phyloP scores from a whole-genome alignment of 2,329 filamentous ascomycete genomes.

The Trichoderma sp. region DNA sequence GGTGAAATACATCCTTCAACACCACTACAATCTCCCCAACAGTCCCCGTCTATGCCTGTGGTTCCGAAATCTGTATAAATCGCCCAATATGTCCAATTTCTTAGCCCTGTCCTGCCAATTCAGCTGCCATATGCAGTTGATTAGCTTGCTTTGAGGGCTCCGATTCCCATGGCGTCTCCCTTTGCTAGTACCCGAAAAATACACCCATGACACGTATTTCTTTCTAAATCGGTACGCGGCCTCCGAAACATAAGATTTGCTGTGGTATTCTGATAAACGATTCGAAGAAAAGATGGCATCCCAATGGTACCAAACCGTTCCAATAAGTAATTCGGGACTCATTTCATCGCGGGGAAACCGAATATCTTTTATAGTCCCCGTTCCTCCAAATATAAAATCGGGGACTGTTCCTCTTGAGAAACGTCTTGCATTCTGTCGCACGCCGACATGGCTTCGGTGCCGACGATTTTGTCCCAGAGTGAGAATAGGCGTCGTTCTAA shows the following conservation, averaged over 20 bases:
- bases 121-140: not conserved
- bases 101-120: not conserved
- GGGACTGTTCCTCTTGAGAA: not conserved
- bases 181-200: not conserved
- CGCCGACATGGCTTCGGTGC: too few species aligned
- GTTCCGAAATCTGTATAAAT: accelerated
- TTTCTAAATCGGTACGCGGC: not conserved
- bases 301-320: not conserved
- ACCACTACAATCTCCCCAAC: too few species aligned
- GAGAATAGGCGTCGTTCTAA: not conserved
- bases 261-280: not conserved
- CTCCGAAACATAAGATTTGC: not conserved
- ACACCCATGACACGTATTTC: not conserved
- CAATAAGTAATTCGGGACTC: not conserved
- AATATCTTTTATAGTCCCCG: not conserved
- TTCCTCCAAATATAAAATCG: not conserved
- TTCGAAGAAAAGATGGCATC: not conserved
- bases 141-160: not conserved
- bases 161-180: not conserved
- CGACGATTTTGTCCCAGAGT: not conserved
- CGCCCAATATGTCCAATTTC: not conserved
- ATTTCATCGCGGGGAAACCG: accelerated
- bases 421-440: too few species aligned
- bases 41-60: not conserved
- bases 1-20: too few species aligned